A percentile compares a stretch with the other conserved stretches of the same genome.
These are phyloP conservation scores for Penicillium cinerascens DNA, from an alignment of 495 filamentous ascomycete species.

Conservation along the genomic window DNA sequence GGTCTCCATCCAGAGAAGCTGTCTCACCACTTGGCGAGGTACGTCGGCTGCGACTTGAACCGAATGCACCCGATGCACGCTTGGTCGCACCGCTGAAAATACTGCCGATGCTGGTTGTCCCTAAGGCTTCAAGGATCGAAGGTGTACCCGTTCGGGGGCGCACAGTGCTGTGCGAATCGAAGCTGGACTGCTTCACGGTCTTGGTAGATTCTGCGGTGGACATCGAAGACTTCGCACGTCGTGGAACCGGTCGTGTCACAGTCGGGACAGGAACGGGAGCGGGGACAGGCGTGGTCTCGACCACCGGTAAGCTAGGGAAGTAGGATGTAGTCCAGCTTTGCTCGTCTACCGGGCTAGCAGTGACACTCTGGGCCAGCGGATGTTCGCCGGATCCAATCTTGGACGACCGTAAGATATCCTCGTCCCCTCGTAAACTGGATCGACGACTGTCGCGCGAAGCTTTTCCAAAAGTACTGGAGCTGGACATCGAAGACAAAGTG, in stretches of 20 bases:
- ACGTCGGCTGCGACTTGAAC: slow-evolving; percentile 47
- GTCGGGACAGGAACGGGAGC: slow-evolving; percentile 28
- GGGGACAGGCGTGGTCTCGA: slow-evolving; percentile 34
- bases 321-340: slow-evolving; percentile 37
- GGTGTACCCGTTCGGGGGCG: slow-evolving; percentile 41
- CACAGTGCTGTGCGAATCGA: slow-evolving; percentile 27
- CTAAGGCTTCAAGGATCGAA: slow-evolving; percentile 45
- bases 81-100: slow-evolving; percentile 57
- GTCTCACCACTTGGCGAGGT: slow-evolving; percentile 56
- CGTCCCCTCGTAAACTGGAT: slow-evolving; percentile 68
- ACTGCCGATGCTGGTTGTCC: slow-evolving; percentile 47
- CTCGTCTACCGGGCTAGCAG: slow-evolving; percentile 62
- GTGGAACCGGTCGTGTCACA: slow-evolving; percentile 44
- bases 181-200: slow-evolving; percentile 50
- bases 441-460: slow-evolving; percentile 52
- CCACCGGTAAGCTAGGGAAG: slow-evolving; percentile 23
- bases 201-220: slow-evolving; percentile 61
- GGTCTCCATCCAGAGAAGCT: slow-evolving; percentile 53
- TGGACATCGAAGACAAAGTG: slow-evolving; percentile 29
- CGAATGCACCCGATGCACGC: slow-evolving; percentile 45
- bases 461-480: slow-evolving; percentile 31
- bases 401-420: slow-evolving; percentile 40
- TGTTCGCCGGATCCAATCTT: slow-evolving; percentile 61
- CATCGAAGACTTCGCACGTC: slow-evolving; percentile 53
- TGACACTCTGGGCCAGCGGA: slow-evolving; percentile 78